Evolutionary conservation across 179 eudicot genomes (phyloP).

Genomic region (Spinacia oleracea): DNA sequence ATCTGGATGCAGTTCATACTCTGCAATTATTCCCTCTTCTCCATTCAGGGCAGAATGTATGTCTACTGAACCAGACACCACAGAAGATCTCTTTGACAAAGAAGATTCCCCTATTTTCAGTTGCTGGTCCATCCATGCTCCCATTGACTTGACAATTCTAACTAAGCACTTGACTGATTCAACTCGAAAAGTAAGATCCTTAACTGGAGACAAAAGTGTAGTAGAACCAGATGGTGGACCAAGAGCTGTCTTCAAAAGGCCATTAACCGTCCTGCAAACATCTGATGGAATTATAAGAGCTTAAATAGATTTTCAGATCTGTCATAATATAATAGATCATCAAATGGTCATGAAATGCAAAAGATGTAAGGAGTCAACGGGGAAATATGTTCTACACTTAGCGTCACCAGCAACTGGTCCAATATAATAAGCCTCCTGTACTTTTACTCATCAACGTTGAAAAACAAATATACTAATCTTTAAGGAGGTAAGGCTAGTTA

Average conservation of each 20-base stretch:
- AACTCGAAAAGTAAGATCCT: conserved; percentile 84
- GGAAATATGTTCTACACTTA: not conserved
- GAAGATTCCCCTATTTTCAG: conserved; percentile 61
- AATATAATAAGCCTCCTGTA: not conserved
- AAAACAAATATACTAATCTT: not conserved
- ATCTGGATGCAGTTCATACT: conserved; percentile 72
- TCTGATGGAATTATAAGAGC: conserved; percentile 86
- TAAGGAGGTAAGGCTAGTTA: too few species aligned
- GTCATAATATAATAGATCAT: not conserved
- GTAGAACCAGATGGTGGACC: conserved; percentile 97
- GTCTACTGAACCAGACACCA: conserved; percentile 45
- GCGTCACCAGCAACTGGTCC: not conserved
- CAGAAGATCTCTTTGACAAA: conserved; percentile 50
- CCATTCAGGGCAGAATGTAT: conserved; percentile 40
- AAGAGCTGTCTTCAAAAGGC: conserved; percentile 93
- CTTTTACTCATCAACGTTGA: not conserved
- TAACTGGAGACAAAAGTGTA: conserved; percentile 80
- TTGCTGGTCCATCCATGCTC: conserved; percentile 96
- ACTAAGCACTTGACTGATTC: conserved; percentile 96
- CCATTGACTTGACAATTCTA: conserved; percentile 82
- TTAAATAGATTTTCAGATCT: conserved; percentile 47
- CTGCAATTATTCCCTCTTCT: conserved; percentile 66
- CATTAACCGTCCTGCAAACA: conserved; percentile 98
- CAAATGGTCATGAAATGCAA: conserved; percentile 8
- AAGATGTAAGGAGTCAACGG: not conserved